Percentiles rank a stretch among this genome's conserved stretches.
Conservation (phyloP, 2,329 filamentous ascomycete species). For the Talaromyces sp. region DNA sequence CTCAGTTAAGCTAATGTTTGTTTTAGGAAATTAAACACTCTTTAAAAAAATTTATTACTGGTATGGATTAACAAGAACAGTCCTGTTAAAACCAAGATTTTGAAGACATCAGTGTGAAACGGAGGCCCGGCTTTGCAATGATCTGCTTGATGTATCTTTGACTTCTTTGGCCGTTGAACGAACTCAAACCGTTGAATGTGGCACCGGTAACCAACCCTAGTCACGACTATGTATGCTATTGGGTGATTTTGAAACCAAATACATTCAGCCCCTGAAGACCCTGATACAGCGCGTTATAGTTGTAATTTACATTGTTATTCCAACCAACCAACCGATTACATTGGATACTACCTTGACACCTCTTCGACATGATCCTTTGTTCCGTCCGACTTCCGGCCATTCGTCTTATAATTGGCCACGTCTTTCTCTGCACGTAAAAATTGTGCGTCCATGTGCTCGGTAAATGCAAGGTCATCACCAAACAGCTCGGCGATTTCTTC, state of each 20-base stretch:
- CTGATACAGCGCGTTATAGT: too few relatives aligned
- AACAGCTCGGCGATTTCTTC: slow-evolving; percentile 5
- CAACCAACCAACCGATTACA: background rate
- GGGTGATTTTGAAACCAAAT: too few relatives aligned
- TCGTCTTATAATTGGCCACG: background rate
- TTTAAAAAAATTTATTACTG: too few relatives aligned
- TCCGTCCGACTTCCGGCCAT: background rate
- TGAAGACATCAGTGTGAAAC: too few relatives aligned
- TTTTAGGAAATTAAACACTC: background rate
- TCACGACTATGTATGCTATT: too few relatives aligned
- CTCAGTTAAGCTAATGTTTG: background rate
- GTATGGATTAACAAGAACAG: background rate
- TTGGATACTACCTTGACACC: background rate
- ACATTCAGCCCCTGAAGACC: too few relatives aligned
- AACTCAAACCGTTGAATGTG: too few relatives aligned
- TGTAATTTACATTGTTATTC: background rate
- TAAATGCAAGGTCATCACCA: background rate
- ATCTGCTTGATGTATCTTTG: too few relatives aligned
- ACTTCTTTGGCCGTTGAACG: too few relatives aligned
- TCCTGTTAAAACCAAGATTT: too few relatives aligned
- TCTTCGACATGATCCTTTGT: background rate
- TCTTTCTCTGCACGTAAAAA: background rate
- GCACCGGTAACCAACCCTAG: too few relatives aligned
- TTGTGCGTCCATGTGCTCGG: background rate
- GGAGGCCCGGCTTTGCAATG: too few relatives aligned